Evolutionary conservation across 495 filamentous ascomycete species (phyloP).

Genomic region (Margaritispora aquatica): DNA sequence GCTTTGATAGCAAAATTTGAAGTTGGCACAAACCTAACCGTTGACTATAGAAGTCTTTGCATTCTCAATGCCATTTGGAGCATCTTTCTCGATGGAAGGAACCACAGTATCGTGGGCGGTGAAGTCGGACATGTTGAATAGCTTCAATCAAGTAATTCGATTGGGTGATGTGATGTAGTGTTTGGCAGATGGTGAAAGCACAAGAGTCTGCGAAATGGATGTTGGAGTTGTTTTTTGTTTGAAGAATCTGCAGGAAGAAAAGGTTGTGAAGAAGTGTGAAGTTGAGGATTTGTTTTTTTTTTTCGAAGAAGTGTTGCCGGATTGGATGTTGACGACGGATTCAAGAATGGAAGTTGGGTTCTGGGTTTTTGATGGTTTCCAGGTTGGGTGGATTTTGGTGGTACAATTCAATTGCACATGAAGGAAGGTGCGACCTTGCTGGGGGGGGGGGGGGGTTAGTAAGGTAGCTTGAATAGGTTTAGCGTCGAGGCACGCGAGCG

Average conservation of each 20-base stretch:
- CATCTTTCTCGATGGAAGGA: constrained; percentile 18
- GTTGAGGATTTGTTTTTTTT: constrained; percentile 6
- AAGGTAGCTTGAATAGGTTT: too few species aligned
- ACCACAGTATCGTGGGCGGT: constrained; percentile 11
- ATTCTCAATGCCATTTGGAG: constrained; percentile 16
- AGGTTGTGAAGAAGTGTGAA: background rate
- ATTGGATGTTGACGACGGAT: constrained; percentile 7
- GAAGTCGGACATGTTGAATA: constrained; percentile 17
- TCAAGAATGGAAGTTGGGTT: background rate
- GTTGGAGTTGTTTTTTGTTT: background rate
- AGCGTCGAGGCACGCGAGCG: too few species aligned
- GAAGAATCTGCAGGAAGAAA: background rate
- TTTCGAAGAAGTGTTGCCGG: background rate
- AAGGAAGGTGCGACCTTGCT: too few species aligned
- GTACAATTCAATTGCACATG: too few species aligned
- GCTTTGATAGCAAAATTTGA: constrained; percentile 9
- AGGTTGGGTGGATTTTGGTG: too few species aligned
- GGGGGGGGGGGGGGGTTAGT: too few species aligned
- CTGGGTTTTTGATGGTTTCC: background rate
- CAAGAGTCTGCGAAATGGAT: background rate
- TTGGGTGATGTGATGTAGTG: background rate
- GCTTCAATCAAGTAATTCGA: background rate
- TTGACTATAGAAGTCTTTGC: constrained; percentile 24
- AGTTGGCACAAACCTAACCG: constrained; percentile 27
- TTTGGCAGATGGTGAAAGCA: background rate